Percentiles rank a stretch among this genome's conserved stretches.
Evolutionary conservation across 2,329 filamentous ascomycete genomes (phyloP).

Genomic region (Leptosphaerulina australis): DNA sequence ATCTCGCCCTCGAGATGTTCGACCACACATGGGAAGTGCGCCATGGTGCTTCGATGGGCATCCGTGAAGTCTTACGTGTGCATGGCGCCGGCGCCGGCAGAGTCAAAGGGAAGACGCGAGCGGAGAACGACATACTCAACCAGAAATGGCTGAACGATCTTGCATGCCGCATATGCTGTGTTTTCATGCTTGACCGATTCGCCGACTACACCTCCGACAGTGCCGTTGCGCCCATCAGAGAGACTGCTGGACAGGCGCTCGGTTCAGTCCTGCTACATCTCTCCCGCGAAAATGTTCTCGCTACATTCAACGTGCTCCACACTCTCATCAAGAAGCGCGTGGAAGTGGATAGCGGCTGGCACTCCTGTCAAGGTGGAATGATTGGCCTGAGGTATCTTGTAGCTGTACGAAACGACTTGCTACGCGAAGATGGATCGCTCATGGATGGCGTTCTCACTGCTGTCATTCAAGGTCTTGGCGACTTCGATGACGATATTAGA

Average conservation of each 20-base stretch:
- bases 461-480: slow-evolving; percentile 92
- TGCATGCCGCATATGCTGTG: slow-evolving; percentile 91
- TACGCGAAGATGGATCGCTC: slow-evolving; percentile 80
- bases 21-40: slow-evolving; percentile 94
- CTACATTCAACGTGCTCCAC: slow-evolving; percentile 83
- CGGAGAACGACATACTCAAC: slow-evolving; percentile 80
- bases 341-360: slow-evolving; percentile 73
- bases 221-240: slow-evolving; percentile 92
- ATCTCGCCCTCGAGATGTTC: slow-evolving; percentile 91
- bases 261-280: slow-evolving; percentile 88
- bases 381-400: slow-evolving; percentile 94
- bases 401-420: slow-evolving; percentile 88
- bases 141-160: slow-evolving; percentile 90
- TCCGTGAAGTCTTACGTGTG: slow-evolving; percentile 89
- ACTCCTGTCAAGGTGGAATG: slow-evolving; percentile 97
- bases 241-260: slow-evolving; percentile 92
- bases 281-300: slow-evolving; percentile 76
- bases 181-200: slow-evolving; percentile 96
- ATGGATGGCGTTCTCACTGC: slow-evolving; percentile 91
- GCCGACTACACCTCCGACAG: slow-evolving; percentile 98
- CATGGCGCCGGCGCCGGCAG: slow-evolving; percentile 90
- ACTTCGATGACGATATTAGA: slow-evolving; percentile 92
- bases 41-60: slow-evolving; percentile 92
- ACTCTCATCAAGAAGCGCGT: slow-evolving; percentile 84
- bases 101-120: slow-evolving; percentile 68